Conservation (phyloP, 306 rosid genomes). For the Begonia fuchsioides region DNA sequence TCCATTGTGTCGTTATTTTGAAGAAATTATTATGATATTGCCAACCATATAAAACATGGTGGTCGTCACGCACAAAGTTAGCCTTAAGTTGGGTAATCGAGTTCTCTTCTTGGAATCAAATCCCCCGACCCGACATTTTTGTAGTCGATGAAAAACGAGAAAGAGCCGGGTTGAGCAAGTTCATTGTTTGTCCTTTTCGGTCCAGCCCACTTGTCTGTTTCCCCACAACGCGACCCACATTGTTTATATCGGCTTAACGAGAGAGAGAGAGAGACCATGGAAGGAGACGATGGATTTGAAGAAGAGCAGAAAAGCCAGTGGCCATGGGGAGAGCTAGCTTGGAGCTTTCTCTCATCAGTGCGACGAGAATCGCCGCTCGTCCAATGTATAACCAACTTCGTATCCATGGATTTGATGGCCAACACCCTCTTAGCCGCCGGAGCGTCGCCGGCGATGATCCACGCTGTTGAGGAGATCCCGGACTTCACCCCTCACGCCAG, state of each 20-base stretch:
- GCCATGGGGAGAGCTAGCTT: slow-evolving; percentile 41
- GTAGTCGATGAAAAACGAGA: no score
- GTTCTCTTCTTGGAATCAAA: no score
- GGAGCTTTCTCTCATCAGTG: slow-evolving; percentile 28
- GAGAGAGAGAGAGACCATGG: slow-evolving; percentile 1
- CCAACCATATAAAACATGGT: no score
- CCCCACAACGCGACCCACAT: no score
- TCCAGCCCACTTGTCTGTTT: no score
- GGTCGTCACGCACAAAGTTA: no score
- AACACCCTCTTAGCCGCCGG: slow-evolving; percentile 71
- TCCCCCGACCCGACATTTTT: no score
- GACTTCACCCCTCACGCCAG: slow-evolving; percentile 58
- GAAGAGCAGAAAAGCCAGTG: slow-evolving; percentile 14
- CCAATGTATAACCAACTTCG: slow-evolving; percentile 89
- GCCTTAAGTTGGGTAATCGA: no score
- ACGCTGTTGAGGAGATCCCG: slow-evolving; percentile 42
- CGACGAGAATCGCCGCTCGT: slow-evolving; percentile 50
- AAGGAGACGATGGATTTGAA: slow-evolving; percentile 5
- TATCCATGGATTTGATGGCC: slow-evolving; percentile 87
- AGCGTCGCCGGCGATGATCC: slow-evolving; percentile 89
- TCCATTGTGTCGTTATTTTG: no score
- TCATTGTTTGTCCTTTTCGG: no score
- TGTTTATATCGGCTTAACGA: background rate
- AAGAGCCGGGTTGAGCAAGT: no score
- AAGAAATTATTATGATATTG: no score